Evolutionary conservation across 768 basidiomycete species (phyloP), one percentile per base, ranked within the genome.

Genomic region (Amanita brunnescens): DNA sequence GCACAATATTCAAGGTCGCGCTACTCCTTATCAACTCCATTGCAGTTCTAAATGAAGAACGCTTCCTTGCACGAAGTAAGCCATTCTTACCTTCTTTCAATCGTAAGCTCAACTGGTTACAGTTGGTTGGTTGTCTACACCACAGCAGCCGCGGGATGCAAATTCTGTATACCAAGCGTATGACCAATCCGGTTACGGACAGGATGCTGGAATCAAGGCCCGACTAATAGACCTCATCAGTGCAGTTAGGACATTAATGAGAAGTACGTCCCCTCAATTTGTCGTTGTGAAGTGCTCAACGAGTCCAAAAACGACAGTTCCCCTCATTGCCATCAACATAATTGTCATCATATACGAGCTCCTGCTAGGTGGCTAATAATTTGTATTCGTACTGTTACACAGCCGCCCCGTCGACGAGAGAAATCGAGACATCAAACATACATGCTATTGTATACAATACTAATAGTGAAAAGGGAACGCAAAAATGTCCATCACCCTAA

Each of bases 211-310:
- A 16, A 69, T 97, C 55, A 97, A 97, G 71, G 79, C 80, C 55
- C 80, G 90, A 61, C 66, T 97, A 54, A 81, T 98, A 64, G 89
- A 90, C 71, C 80, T 99, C 60, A 96, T 97, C 56, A 81, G 87
- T 59, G 95, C 95, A 33, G 92, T 97, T 54, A 77, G 95, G 69
- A 98, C 95, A 41, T 76, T 99, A 60, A 91, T 98, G 90, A 82
- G 95, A 67, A 92, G 95, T 99, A 65, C 74, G 94, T 82, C 37
- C 48, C 34, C 33, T 33, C 39, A 2, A 8, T 26, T 21, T 53
- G 40, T 50, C 47, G 10, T 49, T 44, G 70, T n/a, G 9, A 51
- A 5, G 39, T 21, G 20, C 18, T n/a, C 13, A 44, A 48, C 51
- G 47, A n/a, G n/a, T n/a, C n/a, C n/a, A n/a, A 51, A 44, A 46